These are phyloP conservation scores for Cercospora beticola DNA, from an alignment of 2,329 filamentous ascomycete genomes.

Conservation along the genomic window DNA sequence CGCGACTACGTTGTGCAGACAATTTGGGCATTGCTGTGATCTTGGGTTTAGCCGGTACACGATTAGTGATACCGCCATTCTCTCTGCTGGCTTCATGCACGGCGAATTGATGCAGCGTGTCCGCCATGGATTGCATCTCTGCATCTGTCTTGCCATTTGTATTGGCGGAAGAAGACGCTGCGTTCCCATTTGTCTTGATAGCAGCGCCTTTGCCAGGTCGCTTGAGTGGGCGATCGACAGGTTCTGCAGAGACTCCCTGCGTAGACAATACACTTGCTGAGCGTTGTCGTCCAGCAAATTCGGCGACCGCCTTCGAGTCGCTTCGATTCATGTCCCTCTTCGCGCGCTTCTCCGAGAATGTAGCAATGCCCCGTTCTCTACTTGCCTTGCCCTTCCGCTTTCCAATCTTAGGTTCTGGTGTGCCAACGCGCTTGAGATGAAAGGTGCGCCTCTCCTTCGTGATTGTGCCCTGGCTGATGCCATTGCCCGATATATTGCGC, in stretches of 20 bases:
- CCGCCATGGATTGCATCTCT: conserved; percentile 27
- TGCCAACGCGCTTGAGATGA: conserved; percentile 26
- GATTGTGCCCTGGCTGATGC: conserved; percentile 12
- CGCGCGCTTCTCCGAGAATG: conserved; percentile 30
- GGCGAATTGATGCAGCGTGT: conserved; percentile 33
- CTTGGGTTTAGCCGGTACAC: conserved; percentile 20
- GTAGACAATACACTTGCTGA: conserved; percentile 12
- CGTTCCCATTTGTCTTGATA: conserved; percentile 11
- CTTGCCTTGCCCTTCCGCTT: conserved; percentile 24
- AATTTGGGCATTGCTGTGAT: conserved; percentile 32
- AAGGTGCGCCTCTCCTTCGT: conserved; percentile 25
- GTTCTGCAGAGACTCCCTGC: background rate
- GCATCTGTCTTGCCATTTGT: conserved; percentile 4
- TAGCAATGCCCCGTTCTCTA: conserved; percentile 29
- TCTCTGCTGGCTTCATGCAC: conserved; percentile 29
- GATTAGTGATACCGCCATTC: background rate
- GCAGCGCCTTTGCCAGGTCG: conserved; percentile 29
- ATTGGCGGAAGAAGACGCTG: background rate
- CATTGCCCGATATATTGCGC: conserved; percentile 18
- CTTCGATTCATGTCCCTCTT: conserved; percentile 20
- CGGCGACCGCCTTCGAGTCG: conserved; percentile 13
- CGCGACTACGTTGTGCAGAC: conserved; percentile 30
- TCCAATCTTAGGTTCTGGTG: conserved; percentile 17
- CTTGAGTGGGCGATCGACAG: conserved; percentile 21
- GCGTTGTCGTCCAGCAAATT: conserved; percentile 10